Conservation (phyloP, 441 rosid species). For the Omphalea diandra region DNA sequence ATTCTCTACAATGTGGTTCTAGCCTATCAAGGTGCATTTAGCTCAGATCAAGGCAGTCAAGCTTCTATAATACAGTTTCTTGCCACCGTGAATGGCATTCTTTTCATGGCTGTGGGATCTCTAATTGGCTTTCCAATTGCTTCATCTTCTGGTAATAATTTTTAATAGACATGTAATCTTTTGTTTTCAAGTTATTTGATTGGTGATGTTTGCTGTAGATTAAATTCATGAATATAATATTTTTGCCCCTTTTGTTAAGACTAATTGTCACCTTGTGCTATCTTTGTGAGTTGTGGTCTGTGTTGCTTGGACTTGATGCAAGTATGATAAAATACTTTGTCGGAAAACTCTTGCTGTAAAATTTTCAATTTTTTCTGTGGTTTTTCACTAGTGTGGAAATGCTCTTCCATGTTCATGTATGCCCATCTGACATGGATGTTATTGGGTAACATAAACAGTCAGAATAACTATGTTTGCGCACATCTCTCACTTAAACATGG, state of each 20-base stretch:
- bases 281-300: not conserved
- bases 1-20: slow-evolving; percentile 51
- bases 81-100: slow-evolving; percentile 52
- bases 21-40: slow-evolving; percentile 55
- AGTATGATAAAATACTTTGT: not conserved
- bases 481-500: not conserved
- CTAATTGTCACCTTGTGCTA: not conserved
- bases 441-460: not conserved
- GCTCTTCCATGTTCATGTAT: not conserved
- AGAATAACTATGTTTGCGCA: not conserved
- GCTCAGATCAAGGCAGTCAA: slow-evolving; percentile 45
- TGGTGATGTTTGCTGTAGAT: not conserved
- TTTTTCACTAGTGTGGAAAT: not conserved
- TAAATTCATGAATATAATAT: not conserved
- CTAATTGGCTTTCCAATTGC: slow-evolving; percentile 73
- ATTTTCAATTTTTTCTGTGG: not conserved
- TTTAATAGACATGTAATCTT: not conserved
- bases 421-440: not conserved
- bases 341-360: no score
- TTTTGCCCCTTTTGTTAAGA: no score
- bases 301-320: not conserved
- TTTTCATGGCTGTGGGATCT: slow-evolving; percentile 61
- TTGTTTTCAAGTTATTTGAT: not conserved
- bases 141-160: slow-evolving; percentile 68
- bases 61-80: slow-evolving; percentile 47